Percentiles rank a stretch among this genome's conserved stretches.
Conservation (phyloP, 208 protist genomes). For the Leishmania tropica region DNA sequence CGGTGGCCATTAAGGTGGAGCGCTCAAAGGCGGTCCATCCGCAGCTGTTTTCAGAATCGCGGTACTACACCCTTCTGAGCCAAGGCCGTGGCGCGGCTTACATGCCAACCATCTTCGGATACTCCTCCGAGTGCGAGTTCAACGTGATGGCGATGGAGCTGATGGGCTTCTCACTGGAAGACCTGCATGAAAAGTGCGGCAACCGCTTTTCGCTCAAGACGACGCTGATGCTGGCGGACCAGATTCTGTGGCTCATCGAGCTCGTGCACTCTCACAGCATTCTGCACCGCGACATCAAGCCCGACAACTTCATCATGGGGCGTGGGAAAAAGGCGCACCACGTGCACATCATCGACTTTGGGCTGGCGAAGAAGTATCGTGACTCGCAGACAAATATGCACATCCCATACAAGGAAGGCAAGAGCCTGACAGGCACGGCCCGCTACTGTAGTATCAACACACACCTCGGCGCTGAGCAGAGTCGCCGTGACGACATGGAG, state of each 20-base stretch:
- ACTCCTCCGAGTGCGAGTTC: conserved; percentile 91
- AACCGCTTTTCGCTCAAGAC: conserved; percentile 92
- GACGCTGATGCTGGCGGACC: conserved; percentile 93
- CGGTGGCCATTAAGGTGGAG: conserved; percentile 93
- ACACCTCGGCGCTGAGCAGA: conserved; percentile 98
- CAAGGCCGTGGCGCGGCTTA: conserved; percentile 69
- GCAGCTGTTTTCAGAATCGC: conserved; percentile 91
- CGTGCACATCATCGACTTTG: conserved; percentile 99
- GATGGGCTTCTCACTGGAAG: conserved; percentile 92
- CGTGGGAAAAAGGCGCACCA: conserved; percentile 86
- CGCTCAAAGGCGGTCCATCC: conserved; percentile 87
- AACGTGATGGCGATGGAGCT: conserved; percentile 96
- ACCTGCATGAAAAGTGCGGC: conserved; percentile 91
- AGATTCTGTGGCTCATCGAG: conserved; percentile 91
- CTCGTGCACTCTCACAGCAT: conserved; percentile 93
- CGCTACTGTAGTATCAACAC: conserved; percentile 99
- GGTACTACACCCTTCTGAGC: conserved; percentile 86
- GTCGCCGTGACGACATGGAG: conserved; percentile 98
- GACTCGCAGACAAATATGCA: conserved; percentile 98
- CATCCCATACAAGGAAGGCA: conserved; percentile 99
- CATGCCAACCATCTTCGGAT: conserved; percentile 88
- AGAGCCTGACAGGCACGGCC: conserved; percentile 99
- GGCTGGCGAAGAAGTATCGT: conserved; percentile 99
- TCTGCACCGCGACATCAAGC: conserved; percentile 96
- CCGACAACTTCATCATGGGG: conserved; percentile 96